phyloP scores from a whole-genome alignment of 257 asterid species.

The Solanum infundibuliforme region DNA sequence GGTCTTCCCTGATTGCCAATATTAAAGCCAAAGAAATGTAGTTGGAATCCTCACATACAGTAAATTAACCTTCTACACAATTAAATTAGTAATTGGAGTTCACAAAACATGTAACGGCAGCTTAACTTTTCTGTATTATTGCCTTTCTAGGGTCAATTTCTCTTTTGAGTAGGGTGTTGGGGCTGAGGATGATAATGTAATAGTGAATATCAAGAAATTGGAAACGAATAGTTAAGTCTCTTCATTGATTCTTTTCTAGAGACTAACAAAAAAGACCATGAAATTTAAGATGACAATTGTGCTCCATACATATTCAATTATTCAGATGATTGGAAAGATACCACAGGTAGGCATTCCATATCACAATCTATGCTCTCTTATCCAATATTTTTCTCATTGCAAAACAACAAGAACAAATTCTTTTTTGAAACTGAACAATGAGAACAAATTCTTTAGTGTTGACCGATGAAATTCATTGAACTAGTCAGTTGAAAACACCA shows the following conservation, averaged over 20 bases:
- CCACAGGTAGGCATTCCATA: neutral
- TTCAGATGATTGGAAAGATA: neutral
- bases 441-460: neutral
- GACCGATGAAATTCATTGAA: neutral
- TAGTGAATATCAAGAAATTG: neutral
- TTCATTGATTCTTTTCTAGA: neutral
- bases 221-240: neutral
- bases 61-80: neutral
- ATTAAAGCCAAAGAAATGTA: neutral
- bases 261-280: neutral
- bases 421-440: neutral
- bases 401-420: neutral
- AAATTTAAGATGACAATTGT: neutral
- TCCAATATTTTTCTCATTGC: neutral
- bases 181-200: neutral
- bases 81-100: neutral
- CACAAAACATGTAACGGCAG: neutral
- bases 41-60: neutral
- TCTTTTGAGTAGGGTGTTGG: neutral
- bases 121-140: neutral
- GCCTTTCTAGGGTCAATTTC: neutral
- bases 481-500: neutral
- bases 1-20: constrained; percentile 55
- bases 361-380: neutral
- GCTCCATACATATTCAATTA: neutral